A percentile compares a stretch with the other conserved stretches of the same genome.
phyloP scores from a whole-genome alignment of 2,329 filamentous ascomycete genomes.

The Alternaria postmessia region DNA sequence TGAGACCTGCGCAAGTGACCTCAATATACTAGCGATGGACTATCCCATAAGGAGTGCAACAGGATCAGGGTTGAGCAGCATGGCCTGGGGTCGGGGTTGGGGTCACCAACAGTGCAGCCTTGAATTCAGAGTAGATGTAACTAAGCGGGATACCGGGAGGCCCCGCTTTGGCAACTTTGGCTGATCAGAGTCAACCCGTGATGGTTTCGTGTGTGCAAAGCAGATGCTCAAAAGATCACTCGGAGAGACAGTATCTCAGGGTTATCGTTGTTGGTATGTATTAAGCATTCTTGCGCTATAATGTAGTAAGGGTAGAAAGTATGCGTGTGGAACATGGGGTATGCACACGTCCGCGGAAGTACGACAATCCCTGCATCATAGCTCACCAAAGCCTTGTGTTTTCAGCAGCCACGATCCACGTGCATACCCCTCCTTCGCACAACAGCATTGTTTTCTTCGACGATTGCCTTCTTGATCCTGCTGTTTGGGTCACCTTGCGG shows the following conservation, averaged over 20 bases:
- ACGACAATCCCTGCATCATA: conserved; percentile 13
- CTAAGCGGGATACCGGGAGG: not conserved
- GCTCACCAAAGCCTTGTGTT: conserved; percentile 17
- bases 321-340: not conserved
- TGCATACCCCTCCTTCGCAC: conserved; percentile 3
- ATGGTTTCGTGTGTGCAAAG: not conserved
- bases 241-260: not conserved
- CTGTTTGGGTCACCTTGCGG: conserved; percentile 7
- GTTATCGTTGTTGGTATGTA: not conserved
- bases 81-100: conserved; percentile 9
- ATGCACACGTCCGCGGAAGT: not conserved
- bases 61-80: conserved; percentile 11
- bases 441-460: not conserved
- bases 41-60: conserved; percentile 4
- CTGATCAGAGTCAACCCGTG: not conserved
- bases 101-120: not conserved
- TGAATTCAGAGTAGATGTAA: not conserved
- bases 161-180: conserved; percentile 8
- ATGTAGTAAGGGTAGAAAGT: not conserved
- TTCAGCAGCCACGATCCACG: not conserved
- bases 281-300: not conserved
- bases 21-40: conserved; percentile 20
- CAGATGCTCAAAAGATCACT: not conserved
- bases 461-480: conserved; percentile 15
- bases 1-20: conserved; percentile 7